A percentile compares a stretch with the other conserved stretches of the same genome.
phyloP scores from a whole-genome alignment of 176 grass and related monocot genomes.

The barley (Hordeum vulgare) region DNA sequence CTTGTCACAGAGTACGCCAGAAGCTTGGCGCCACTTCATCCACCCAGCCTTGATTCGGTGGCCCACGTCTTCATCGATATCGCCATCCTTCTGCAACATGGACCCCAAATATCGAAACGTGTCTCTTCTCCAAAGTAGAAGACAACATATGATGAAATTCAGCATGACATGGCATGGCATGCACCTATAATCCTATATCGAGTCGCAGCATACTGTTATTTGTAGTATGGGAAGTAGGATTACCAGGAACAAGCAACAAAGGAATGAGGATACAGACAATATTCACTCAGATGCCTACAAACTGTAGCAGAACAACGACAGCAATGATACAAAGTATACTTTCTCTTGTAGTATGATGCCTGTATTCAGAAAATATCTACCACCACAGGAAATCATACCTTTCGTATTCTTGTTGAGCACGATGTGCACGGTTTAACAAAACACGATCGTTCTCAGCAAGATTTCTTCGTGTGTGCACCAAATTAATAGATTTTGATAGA shows the following conservation, averaged over 20 bases:
- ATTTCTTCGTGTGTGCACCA: conserved; percentile 65
- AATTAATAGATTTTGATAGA: conserved; percentile 85
- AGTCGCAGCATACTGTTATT: neutral
- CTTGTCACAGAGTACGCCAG: no score
- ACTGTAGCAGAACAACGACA: neutral
- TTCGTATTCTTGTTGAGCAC: conserved; percentile 93
- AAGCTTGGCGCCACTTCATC: no score
- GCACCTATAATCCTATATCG: neutral
- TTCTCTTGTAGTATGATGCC: neutral
- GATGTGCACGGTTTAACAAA: conserved; percentile 78
- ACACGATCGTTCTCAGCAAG: conserved; percentile 88
- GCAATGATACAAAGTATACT: neutral
- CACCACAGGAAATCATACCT: conserved; percentile 37
- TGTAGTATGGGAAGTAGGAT: neutral
- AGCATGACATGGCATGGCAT: neutral
- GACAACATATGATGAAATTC: neutral
- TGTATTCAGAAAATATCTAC: conserved; percentile 2
- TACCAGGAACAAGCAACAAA: conserved; percentile 2
- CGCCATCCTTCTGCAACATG: no score
- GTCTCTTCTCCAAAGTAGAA: no score
- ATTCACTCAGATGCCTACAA: neutral
- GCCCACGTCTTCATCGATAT: no score
- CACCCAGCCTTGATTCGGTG: no score
- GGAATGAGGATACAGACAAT: neutral
- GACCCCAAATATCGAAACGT: no score